Evolutionary conservation across 805 yeast species (phyloP), one percentile per base, ranked within the genome.

Genomic region (Yamadazyma phyllophila): DNA sequence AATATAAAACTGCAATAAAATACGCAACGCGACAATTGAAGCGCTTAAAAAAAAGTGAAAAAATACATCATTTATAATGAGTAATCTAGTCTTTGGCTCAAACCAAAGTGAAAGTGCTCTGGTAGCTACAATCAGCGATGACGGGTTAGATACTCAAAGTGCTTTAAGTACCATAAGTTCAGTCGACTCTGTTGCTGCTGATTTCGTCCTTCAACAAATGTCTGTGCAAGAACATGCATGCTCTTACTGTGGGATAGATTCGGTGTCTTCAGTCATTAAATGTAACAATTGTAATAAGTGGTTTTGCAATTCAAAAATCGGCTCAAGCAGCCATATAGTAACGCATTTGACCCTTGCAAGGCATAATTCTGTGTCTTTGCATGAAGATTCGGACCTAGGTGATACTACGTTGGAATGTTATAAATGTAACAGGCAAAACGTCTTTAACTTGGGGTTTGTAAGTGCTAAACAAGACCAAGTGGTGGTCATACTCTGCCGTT

Each of bases 331-430:
- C 1, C 97, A 91, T 62, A 87, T 91, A 12, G 82, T 91, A 14
- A 86, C 87, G 13, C 97, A 91, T 64, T 67, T 90, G 60, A 95
- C 89, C 26, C 67, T 87, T 54, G 78, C 96, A 1, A 80, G 83
- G 50, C 97, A 91, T 61, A 82, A 83, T 55, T 71, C 60, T 26
- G 89, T 91, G 2, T 73, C 85, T 1, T 73, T 89, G 38, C 96
- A 90, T 61, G 82, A 82, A 31, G 85, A 85, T 20, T 83, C 91
- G 1, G 90, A 87, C 49, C 70, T 90, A 20, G 97, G 97, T n/a
- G 96, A 86, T 44, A 84, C 91, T 5, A 76, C 82, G 1, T 67
- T 91, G 47, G 97, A 91, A 62, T 91, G 97, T 67, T 91, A 90
- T 66, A 84, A 83, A 58, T 91, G 97, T 69, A 96, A 96, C 26